Conservation (phyloP, 2,329 filamentous ascomycete species). For the Cercospora sp. region DNA sequence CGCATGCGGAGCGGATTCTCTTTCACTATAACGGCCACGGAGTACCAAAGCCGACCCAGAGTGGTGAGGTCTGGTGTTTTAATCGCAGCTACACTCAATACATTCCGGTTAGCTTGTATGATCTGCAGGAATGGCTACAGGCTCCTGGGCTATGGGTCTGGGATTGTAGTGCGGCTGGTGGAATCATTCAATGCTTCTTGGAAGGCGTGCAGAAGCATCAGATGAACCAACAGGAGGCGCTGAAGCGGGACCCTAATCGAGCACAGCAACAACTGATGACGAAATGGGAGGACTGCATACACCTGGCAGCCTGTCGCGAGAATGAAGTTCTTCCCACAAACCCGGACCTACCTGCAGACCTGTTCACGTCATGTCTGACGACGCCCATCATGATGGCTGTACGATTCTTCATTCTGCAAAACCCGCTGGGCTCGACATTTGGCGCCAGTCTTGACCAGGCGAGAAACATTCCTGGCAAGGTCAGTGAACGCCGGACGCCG, state of each 20-base stretch:
- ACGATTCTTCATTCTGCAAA: constrained; percentile 94
- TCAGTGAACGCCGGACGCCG: constrained; percentile 90
- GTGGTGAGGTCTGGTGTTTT: constrained; percentile 98
- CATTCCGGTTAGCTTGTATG: constrained; percentile 92
- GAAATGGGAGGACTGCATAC: constrained; percentile 83
- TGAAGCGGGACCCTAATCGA: constrained; percentile 65
- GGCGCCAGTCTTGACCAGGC: constrained; percentile 77
- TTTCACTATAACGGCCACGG: constrained; percentile 99
- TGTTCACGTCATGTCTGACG: constrained; percentile 94
- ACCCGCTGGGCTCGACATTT: constrained; percentile 61
- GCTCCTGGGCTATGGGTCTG: constrained; percentile 96
- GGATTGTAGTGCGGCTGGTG: constrained; percentile 94
- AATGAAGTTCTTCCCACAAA: constrained; percentile 95
- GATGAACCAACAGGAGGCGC: constrained; percentile 76
- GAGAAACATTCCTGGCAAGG: constrained; percentile 82
- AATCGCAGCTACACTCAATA: constrained; percentile 99
- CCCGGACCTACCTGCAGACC: constrained; percentile 84
- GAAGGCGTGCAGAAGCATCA: constrained; percentile 94
- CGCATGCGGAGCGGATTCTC: constrained; percentile 93
- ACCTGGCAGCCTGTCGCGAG: constrained; percentile 85
- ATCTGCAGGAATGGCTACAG: constrained; percentile 92
- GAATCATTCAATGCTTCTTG: constrained; percentile 93
- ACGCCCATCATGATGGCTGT: constrained; percentile 97
- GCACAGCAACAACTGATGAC: constrained; percentile 33
- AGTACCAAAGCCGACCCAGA: constrained; percentile 90